phyloP scores from a whole-genome alignment of 305 asterid genomes.

The Plantago lanceolata region DNA sequence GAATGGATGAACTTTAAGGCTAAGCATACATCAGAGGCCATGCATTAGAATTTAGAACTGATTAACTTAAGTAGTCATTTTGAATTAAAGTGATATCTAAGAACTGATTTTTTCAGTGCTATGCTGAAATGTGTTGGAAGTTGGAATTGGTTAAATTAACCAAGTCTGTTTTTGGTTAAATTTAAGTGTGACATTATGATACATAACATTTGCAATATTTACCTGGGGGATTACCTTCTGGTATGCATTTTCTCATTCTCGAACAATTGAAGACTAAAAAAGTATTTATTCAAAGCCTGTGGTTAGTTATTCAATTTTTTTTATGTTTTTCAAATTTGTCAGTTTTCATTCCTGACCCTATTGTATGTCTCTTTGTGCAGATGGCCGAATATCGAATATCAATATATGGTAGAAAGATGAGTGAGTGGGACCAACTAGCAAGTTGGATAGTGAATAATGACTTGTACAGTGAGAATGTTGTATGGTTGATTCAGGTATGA shows the following conservation, averaged over 20 bases:
- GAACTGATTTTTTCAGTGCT: not conserved
- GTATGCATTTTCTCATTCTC: not conserved
- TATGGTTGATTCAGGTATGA: constrained; percentile 95
- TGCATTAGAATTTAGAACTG: not conserved
- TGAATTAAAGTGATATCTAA: not conserved
- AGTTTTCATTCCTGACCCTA: constrained; percentile 17
- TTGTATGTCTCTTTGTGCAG: constrained; percentile 41
- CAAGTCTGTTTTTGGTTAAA: too few species aligned
- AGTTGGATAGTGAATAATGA: constrained; percentile 96
- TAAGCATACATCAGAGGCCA: not conserved
- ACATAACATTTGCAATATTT: not conserved
- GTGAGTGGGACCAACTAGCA: constrained; percentile 97
- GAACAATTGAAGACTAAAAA: not conserved
- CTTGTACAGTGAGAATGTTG: constrained; percentile 85
- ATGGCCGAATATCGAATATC: constrained; percentile 94
- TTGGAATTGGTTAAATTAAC: not conserved
- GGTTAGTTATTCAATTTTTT: not conserved
- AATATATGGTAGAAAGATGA: constrained; percentile 88
- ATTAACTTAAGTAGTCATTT: not conserved
- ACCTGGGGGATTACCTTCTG: not conserved
- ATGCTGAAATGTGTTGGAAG: too few species aligned
- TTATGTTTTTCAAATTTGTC: not conserved
- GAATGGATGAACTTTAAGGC: not conserved
- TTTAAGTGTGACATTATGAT: too few species aligned
- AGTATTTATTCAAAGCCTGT: not conserved